phyloP scores from a whole-genome alignment of 345 rosid genomes.

The Melaleuca alternifolia region DNA sequence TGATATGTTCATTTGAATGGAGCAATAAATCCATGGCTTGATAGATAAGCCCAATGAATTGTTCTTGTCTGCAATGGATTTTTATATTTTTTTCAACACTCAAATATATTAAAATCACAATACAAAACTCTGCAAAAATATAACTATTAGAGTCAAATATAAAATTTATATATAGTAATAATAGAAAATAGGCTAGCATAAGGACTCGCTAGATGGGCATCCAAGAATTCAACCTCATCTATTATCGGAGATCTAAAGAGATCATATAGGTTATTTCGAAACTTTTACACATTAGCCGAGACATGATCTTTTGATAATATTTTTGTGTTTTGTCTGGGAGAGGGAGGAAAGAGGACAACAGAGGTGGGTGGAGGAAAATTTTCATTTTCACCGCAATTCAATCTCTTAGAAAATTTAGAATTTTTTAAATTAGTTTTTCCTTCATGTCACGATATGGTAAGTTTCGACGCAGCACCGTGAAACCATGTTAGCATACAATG shows the following conservation, averaged over 20 bases:
- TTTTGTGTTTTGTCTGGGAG: background rate
- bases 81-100: background rate
- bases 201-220: background rate
- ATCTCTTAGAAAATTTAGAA: too few species aligned
- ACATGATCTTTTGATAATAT: background rate
- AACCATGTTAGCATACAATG: background rate
- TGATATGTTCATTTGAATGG: accelerated
- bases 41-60: accelerated
- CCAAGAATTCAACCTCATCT: too few species aligned
- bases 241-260: background rate
- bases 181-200: background rate
- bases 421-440: too few species aligned
- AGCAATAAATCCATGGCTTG: accelerated
- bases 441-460: too few species aligned
- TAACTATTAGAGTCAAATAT: background rate
- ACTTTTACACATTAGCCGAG: background rate
- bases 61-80: background rate
- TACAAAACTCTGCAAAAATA: background rate
- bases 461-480: too few species aligned
- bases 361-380: background rate
- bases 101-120: too few species aligned
- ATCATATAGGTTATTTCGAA: too few species aligned
- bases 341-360: background rate
- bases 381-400: background rate
- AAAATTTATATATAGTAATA: background rate